Percentiles rank a stretch among this genome's conserved stretches.
Conservation (phyloP, 2,329 filamentous ascomycete genomes). For the Nothophoma quercina region DNA sequence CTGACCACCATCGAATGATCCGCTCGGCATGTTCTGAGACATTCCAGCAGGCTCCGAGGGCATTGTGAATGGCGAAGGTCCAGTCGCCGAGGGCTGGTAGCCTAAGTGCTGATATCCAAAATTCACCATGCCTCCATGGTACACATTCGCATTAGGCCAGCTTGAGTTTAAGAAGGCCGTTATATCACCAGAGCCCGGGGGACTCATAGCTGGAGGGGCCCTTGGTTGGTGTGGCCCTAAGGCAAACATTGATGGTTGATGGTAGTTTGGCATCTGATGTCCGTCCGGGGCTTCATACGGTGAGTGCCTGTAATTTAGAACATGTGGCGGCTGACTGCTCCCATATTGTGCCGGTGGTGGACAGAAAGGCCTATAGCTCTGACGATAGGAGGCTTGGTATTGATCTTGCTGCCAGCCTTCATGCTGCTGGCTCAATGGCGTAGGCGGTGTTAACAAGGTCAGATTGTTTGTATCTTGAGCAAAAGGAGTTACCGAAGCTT, state of each 20-base stretch:
- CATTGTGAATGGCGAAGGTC: background rate
- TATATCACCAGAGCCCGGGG: too few species aligned
- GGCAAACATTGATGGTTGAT: conserved; percentile 15
- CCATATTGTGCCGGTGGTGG: conserved; percentile 18
- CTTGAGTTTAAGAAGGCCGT: conserved; percentile 8
- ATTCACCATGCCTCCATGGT: conserved; percentile 13
- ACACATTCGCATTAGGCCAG: conserved; percentile 11
- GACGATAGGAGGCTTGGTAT: conserved; percentile 18
- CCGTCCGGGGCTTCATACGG: conserved; percentile 12
- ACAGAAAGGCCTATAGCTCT: conserved; percentile 17
- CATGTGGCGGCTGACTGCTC: background rate
- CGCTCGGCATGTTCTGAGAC: background rate
- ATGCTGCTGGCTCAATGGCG: conserved; percentile 25
- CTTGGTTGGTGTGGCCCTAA: conserved; percentile 20
- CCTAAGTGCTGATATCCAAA: conserved; percentile 5
- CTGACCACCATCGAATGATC: background rate
- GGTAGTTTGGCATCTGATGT: conserved; percentile 19
- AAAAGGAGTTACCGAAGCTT: too few species aligned
- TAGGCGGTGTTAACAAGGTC: conserved; percentile 26
- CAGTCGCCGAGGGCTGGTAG: conserved; percentile 11
- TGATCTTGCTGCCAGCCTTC: conserved; percentile 20
- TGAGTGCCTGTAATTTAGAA: background rate
- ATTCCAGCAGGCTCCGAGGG: background rate
- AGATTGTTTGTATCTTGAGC: conserved; percentile 28
- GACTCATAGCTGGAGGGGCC: conserved; percentile 30